A percentile compares a stretch with the other conserved stretches of the same genome.
phyloP scores from a whole-genome alignment of 2,329 filamentous ascomycete species.

The Zarea fungicola region DNA sequence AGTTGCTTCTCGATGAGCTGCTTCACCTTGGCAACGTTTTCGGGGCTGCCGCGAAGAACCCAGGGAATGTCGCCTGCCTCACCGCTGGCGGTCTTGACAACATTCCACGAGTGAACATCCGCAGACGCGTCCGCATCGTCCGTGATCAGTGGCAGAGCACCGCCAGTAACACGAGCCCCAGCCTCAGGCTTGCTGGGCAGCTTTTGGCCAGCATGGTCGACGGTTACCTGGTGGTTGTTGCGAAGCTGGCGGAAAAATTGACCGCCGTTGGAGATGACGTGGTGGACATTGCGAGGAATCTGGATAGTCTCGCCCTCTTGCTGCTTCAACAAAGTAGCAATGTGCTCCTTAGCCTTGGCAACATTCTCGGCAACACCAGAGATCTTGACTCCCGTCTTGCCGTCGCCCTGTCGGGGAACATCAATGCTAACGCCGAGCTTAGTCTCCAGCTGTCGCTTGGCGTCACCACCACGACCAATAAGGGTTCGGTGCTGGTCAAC shows the following conservation, averaged over 20 bases:
- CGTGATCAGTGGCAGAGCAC: constrained; percentile 81
- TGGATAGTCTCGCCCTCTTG: constrained; percentile 84
- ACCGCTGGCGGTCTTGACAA: constrained; percentile 59
- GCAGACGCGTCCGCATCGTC: constrained; percentile 65
- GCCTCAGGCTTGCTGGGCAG: constrained; percentile 64
- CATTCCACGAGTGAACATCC: constrained; percentile 76
- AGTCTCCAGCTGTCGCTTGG: constrained; percentile 76
- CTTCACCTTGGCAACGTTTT: constrained; percentile 78
- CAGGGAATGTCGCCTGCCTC: constrained; percentile 76
- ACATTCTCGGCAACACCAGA: constrained; percentile 74
- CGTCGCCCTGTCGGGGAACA: constrained; percentile 83
- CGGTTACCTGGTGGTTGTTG: constrained; percentile 79
- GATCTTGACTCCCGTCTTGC: constrained; percentile 80
- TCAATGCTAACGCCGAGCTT: constrained; percentile 85
- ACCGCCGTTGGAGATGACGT: constrained; percentile 79
- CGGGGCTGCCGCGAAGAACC: constrained; percentile 74
- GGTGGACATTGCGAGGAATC: constrained; percentile 77
- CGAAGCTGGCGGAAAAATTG: constrained; percentile 89
- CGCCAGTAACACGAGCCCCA: constrained; percentile 51
- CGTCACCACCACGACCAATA: constrained; percentile 88
- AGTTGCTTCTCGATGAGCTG: constrained; percentile 68
- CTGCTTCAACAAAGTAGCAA: constrained; percentile 72
- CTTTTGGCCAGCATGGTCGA: constrained; percentile 82
- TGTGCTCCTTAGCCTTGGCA: constrained; percentile 80
- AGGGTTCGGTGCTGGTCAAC: constrained; percentile 85